phyloP scores from a whole-genome alignment of 2,329 filamentous ascomycete species.

The Epichloe bromicola region DNA sequence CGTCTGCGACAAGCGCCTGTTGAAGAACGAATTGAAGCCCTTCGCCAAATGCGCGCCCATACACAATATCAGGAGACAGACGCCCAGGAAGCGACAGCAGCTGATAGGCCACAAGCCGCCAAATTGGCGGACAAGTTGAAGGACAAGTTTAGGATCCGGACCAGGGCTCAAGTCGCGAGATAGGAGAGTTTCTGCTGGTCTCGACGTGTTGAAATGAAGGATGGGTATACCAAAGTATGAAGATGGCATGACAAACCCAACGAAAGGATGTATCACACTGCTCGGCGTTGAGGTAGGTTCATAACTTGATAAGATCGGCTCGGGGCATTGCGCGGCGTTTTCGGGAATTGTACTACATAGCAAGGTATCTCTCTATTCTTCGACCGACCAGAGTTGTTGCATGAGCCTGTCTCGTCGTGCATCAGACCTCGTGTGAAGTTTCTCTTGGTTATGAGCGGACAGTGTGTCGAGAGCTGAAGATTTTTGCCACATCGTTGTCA shows the following conservation, averaged over 20 bases:
- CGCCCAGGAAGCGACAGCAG: constrained; percentile 14
- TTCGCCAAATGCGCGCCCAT: constrained; percentile 29
- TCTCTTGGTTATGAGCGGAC: background rate
- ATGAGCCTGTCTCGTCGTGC: background rate
- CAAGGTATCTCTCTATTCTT: background rate
- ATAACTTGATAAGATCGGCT: background rate
- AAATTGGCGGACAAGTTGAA: constrained; percentile 35
- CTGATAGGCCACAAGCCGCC: constrained; percentile 27
- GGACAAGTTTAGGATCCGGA: constrained; percentile 40
- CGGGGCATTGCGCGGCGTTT: background rate
- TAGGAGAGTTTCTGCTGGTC: background rate
- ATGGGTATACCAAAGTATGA: background rate
- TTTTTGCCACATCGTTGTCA: too few relatives aligned
- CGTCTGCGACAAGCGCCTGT: constrained; percentile 44
- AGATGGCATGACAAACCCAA: background rate
- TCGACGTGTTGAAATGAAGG: background rate
- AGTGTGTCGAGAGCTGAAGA: too few relatives aligned
- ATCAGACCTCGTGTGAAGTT: background rate
- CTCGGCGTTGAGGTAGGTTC: background rate
- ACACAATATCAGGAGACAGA: constrained; percentile 13
- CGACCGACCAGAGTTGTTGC: background rate
- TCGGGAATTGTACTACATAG: background rate
- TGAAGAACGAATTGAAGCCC: constrained; percentile 48
- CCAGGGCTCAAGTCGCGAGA: constrained; percentile 26
- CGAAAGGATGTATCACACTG: background rate